These are phyloP conservation scores for Cladosporium sphaerospermum DNA, from an alignment of 2,329 filamentous ascomycete species.

Conservation along the genomic window DNA sequence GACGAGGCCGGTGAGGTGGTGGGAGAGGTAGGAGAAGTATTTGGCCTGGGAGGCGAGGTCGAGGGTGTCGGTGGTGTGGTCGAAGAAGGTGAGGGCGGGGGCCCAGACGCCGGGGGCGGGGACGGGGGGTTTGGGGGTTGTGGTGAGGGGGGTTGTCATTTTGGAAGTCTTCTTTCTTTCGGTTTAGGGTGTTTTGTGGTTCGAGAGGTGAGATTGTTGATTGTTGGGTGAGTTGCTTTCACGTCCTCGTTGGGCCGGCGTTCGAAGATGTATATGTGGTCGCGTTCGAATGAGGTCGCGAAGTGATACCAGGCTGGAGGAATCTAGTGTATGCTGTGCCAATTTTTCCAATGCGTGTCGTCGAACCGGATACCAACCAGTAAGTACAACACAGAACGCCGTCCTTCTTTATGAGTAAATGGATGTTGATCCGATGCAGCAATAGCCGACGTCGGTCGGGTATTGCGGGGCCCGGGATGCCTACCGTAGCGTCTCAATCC, in stretches of 20 bases:
- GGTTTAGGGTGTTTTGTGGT: neutral
- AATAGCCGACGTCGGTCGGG: neutral
- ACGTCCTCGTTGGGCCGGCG: too few relatives aligned
- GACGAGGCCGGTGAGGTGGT: slow-evolving; percentile 40
- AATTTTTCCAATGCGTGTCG: too few relatives aligned
- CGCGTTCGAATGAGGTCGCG: too few relatives aligned
- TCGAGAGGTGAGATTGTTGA: neutral
- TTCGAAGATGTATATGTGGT: too few relatives aligned
- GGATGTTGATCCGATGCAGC: neutral
- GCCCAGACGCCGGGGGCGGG: slow-evolving; percentile 41
- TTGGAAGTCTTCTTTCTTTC: neutral
- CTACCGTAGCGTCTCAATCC: neutral
- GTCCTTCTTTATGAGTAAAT: too few relatives aligned
- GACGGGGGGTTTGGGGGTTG: slow-evolving; percentile 35
- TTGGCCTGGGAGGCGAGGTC: slow-evolving; percentile 37
- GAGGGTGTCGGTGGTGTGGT: slow-evolving; percentile 34
- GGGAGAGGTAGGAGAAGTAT: slow-evolving; percentile 41
- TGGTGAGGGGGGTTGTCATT: slow-evolving; percentile 3
- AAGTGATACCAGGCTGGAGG: too few relatives aligned
- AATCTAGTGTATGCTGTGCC: too few relatives aligned
- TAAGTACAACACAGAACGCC: too few relatives aligned
- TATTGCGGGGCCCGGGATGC: neutral
- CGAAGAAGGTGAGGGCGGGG: slow-evolving; percentile 43
- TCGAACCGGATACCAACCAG: too few relatives aligned
- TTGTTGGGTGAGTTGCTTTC: too few relatives aligned